Percentiles rank a stretch among this genome's conserved stretches.
Evolutionary conservation across 1,284 basidiomycete species (phyloP).

Genomic region (Sphaerobolus stellatus): DNA sequence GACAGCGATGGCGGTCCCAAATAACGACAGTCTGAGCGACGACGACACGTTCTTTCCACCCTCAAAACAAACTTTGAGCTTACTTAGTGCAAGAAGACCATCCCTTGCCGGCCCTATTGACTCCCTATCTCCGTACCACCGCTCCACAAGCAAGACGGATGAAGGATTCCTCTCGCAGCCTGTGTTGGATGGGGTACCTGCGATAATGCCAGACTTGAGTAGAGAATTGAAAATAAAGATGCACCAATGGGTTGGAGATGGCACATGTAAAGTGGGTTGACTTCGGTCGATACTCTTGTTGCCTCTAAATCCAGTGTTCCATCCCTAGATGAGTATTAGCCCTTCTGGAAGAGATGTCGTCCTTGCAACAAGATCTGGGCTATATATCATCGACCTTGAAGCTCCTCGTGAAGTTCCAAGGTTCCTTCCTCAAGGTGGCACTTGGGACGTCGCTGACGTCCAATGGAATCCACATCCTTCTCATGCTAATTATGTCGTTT

Average conservation of each 20-base stretch:
- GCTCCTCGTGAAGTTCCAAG: constrained; percentile 85
- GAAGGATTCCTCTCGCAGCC: constrained; percentile 1
- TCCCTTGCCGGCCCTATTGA: constrained; percentile 4
- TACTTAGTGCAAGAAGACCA: constrained; percentile 8
- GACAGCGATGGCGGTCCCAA: no score
- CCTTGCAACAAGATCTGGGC: constrained; percentile 81
- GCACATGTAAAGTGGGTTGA: constrained; percentile 72
- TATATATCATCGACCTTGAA: constrained; percentile 96
- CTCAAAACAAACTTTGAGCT: constrained; percentile 2
- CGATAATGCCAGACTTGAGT: constrained; percentile 39
- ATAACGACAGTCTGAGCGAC: no score
- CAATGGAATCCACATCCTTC: constrained; percentile 95
- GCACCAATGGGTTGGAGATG: constrained; percentile 74
- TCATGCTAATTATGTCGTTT: constrained; percentile 87
- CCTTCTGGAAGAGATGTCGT: constrained; percentile 78
- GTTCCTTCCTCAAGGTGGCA: constrained; percentile 92
- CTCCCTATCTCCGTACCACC: constrained; percentile 2
- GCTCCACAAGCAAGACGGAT: background rate
- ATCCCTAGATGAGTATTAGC: constrained; percentile 72
- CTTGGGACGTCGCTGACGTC: constrained; percentile 90
- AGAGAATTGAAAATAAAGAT: constrained; percentile 69
- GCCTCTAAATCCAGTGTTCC: background rate
- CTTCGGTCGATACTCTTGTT: background rate
- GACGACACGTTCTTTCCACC: no score
- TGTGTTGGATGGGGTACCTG: background rate